Base-by-base conservation (phyloP, 148 eudicot species). In the Polygonum maritimum region DNA sequence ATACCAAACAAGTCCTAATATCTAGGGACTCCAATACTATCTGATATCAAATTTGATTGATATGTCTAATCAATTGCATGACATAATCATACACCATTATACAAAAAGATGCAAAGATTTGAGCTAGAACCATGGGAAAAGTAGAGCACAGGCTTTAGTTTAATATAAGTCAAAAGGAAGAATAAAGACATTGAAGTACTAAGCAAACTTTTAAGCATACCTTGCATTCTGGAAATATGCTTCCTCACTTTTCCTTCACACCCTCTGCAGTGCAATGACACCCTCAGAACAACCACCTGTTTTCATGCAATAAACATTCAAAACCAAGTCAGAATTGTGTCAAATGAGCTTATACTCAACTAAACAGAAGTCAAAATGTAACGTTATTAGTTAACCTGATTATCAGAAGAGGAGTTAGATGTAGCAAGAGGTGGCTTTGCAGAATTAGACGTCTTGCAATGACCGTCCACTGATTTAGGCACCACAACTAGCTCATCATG, bases 191-290 rank as follows among this genome's bases (percentile, higher is more conserved):
- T 4, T 16, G 4, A 54, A 14, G 18, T 54, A 54, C 21, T n/a
- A 54, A n/a, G 19, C 71, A 19, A 70, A 19, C 44, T 48, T 5
- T 22, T 18, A 33, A 22, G 78, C 78, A 73, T 69, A 84, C 98
- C 98, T 90, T 92, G 86, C 96, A 94, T 92, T 82, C 86, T 94
- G 5, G 97, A 90, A 63, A 94, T 90, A 81, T 94, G 91, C 83
- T 92, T 94, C 75, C 87, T 87, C 33, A 94, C 84, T 84, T 94
- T 94, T 69, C 93, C 91, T 80, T 89, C 96, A 81, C 98, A 94
- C 7, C 98, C 98, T 83, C 82, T 94, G 89, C 98, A 94, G 79
- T 94, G 97, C 63, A 94, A 84, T 52, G 98, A 89, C 38, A 94
- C 98, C 85, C 83, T 87, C 81, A 94, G 79, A 38, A 86, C 89